Base-by-base conservation (phyloP, 2,329 filamentous ascomycete genomes). In the Cladosporium oxysporum region DNA sequence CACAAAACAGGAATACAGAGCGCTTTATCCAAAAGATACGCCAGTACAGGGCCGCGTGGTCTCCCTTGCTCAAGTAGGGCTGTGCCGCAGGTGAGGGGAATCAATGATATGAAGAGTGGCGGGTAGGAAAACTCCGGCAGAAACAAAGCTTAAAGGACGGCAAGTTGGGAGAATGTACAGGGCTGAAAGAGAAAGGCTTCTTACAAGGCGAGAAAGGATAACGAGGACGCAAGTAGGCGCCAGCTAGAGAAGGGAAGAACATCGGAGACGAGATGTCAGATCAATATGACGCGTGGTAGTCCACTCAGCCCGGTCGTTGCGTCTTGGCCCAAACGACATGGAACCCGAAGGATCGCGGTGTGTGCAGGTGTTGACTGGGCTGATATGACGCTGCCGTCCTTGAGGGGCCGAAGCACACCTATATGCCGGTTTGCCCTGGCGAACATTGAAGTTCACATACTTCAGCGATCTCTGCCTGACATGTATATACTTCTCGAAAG, bases 211-310 rank as follows among this genome's bases (percentile, higher is more conserved):
- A 23, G 3, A 29, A 59, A 47, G 57, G 50, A 50, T 14, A 35
- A 35, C 12, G 29, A 52, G 11, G 28, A 62, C 5, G 21, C 47
- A 16, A 26, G 59, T 47, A 37, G 28, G 33, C 28, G 29, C n/a
- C 59, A 33, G 28, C 28, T n/a, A 31, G 11, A 35, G 29, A 16
- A 62, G 41, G 44, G 59, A 62, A 62, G 47, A 37, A 52, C 59
- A 52, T 62, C 58, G 58, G 58, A 49, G 37, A 47, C 12, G 37
- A 60, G n/a, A 31, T 52, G 33, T 26, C 44, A 57, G 61, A 23
- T 33, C 35, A 47, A 47, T 57, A 63, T 63, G 61, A 63, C 61
- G 61, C 61, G 61, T 33, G 52, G 28, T 63, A 57, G 49, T 41
- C 47, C 16, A 44, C 49, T 28, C 31, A 23, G 29, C 50, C 35